phyloP scores from a whole-genome alignment of 1,284 basidiomycete genomes.

The Apiotrichum akiyoshidainum region DNA sequence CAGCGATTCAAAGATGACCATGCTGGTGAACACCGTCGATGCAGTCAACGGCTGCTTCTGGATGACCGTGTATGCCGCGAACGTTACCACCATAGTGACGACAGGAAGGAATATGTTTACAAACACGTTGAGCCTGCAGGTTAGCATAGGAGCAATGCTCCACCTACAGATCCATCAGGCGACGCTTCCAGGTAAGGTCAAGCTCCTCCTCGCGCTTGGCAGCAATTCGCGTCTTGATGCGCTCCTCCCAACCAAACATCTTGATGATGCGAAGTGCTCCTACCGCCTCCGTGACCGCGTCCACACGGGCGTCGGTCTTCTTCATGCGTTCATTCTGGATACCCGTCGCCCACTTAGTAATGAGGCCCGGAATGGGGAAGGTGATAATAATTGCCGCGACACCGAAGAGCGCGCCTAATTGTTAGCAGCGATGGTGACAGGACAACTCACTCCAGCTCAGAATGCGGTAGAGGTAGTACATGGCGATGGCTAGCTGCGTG shows the following conservation, averaged over 20 bases:
- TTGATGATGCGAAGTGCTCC: conserved; percentile 59
- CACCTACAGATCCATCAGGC: conserved; percentile 40
- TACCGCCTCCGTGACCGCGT: conserved; percentile 54
- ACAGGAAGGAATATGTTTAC: conserved; percentile 62
- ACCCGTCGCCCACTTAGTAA: conserved; percentile 40
- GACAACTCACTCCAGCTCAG: conserved; percentile 47
- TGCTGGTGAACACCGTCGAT: conserved; percentile 48
- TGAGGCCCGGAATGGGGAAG: conserved; percentile 57
- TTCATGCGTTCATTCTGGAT: conserved; percentile 42
- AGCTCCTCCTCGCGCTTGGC: conserved; percentile 62
- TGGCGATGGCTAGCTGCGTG: conserved; percentile 41
- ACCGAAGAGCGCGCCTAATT: conserved; percentile 56
- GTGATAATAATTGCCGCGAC: conserved; percentile 55
- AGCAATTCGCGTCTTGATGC: conserved; percentile 56
- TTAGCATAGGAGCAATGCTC: neutral
- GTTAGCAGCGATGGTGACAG: conserved; percentile 33
- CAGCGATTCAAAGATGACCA: conserved; percentile 49
- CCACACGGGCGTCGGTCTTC: conserved; percentile 57
- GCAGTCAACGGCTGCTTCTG: conserved; percentile 54
- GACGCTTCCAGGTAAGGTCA: conserved; percentile 44
- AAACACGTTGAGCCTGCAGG: conserved; percentile 18
- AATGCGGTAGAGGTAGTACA: conserved; percentile 42
- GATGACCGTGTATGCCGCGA: conserved; percentile 58
- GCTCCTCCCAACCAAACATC: conserved; percentile 66
- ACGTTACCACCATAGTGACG: conserved; percentile 65